These are phyloP conservation scores for Dictyostelium intermedium DNA, from an alignment of 78 protist genomes.

Conservation along the genomic window DNA sequence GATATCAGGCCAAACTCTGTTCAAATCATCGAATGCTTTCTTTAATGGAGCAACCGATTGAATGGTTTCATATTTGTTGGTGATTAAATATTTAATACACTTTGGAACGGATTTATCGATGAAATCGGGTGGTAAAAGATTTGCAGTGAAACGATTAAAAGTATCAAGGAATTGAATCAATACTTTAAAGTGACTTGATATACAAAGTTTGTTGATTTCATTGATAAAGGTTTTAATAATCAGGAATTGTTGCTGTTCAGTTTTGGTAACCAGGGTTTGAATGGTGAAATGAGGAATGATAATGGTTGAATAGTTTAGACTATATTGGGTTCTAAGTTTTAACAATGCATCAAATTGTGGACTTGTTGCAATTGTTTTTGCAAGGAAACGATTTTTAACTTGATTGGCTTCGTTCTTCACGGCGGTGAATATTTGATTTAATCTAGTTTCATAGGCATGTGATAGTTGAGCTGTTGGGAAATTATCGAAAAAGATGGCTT, in stretches of 20 bases:
- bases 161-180: slow-evolving; percentile 3
- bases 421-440: neutral
- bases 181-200: neutral
- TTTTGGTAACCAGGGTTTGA: neutral
- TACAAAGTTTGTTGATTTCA: neutral
- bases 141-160: neutral
- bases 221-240: neutral
- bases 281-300: neutral
- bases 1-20: neutral
- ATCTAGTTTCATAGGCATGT: neutral
- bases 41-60: neutral
- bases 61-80: neutral
- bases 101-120: neutral
- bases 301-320: neutral
- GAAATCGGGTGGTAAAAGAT: neutral
- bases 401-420: neutral
- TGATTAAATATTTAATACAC: neutral
- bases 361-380: neutral
- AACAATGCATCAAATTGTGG: neutral
- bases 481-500: neutral
- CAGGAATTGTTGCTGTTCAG: neutral
- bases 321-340: neutral
- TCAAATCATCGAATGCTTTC: neutral
- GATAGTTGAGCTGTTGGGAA: neutral
- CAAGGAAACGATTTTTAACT: neutral